These are phyloP conservation scores for Fomitopsis palustris DNA, from an alignment of 1,284 basidiomycete genomes.

Conservation along the genomic window DNA sequence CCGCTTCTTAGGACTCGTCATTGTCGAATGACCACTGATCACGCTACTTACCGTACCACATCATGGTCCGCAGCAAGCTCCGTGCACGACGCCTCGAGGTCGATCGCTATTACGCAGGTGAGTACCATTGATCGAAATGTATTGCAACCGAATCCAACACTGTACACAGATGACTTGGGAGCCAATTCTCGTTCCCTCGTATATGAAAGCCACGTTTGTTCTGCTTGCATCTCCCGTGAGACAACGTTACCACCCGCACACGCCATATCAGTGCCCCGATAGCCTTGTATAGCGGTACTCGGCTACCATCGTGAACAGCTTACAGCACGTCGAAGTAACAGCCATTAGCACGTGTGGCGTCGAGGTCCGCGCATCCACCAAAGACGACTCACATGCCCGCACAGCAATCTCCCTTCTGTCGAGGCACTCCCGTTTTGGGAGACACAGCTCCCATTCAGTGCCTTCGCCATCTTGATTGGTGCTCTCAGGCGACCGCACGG, in stretches of 20 bases:
- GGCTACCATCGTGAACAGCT: background rate
- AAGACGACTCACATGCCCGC: background rate
- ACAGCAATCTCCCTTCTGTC: background rate
- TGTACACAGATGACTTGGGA: background rate
- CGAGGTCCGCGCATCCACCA: background rate
- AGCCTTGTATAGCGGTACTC: background rate
- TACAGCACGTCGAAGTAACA: background rate
- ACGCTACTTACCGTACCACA: background rate
- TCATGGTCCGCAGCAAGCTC: background rate
- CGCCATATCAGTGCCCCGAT: background rate
- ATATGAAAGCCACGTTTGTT: background rate
- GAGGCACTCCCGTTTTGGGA: background rate
- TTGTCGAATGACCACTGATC: background rate
- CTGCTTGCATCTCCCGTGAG: background rate
- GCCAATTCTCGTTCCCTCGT: background rate
- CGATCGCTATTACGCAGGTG: background rate
- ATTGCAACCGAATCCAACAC: background rate
- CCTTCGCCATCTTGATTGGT: background rate
- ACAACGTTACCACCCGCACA: background rate
- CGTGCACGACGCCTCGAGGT: background rate
- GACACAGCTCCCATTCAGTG: background rate
- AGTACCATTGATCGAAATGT: background rate
- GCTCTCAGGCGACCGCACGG: background rate
- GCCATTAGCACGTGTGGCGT: background rate
- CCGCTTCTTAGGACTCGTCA: background rate